phyloP scores from a whole-genome alignment of 2,329 filamentous ascomycete species.

The Claviceps fusiformis region DNA sequence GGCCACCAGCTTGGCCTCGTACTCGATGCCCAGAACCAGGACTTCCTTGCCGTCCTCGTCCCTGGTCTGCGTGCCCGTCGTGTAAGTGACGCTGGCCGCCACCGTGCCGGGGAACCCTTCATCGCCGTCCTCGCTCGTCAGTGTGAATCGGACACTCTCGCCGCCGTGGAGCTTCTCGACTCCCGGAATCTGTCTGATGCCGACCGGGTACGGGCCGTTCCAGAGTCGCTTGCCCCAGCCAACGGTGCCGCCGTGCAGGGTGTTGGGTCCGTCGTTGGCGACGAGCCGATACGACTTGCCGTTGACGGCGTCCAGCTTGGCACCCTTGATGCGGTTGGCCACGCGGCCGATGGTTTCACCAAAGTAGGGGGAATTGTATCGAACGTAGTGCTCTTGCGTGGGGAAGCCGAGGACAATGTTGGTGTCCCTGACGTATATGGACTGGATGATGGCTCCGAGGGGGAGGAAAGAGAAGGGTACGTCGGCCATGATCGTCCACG shows the following conservation, averaged over 20 bases:
- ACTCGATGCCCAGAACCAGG: conserved; percentile 71
- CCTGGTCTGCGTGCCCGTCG: conserved; percentile 51
- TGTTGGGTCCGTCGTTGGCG: conserved; percentile 67
- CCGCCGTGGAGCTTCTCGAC: conserved; percentile 41
- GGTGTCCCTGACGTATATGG: conserved; percentile 59
- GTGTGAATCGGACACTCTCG: conserved; percentile 52
- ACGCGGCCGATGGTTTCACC: conserved; percentile 84
- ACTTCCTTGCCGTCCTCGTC: conserved; percentile 44
- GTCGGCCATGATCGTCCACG: conserved; percentile 27
- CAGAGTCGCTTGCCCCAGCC: conserved; percentile 78
- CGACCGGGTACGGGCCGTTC: conserved; percentile 53
- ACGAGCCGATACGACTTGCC: conserved; percentile 53
- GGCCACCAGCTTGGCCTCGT: conserved; percentile 68
- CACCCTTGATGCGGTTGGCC: conserved; percentile 68
- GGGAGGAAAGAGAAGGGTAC: conserved; percentile 53
- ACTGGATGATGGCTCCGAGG: conserved; percentile 67
- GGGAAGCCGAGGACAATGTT: conserved; percentile 89
- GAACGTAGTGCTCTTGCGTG: conserved; percentile 57
- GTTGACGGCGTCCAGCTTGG: conserved; percentile 60
- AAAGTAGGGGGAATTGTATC: conserved; percentile 68
- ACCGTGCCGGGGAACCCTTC: conserved; percentile 84
- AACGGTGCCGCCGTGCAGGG: conserved; percentile 54
- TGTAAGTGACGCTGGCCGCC: conserved; percentile 66
- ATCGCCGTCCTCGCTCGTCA: conserved; percentile 65
- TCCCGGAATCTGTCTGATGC: conserved; percentile 34